Conservation (phyloP, 2,329 filamentous ascomycete genomes). For the Zasmidium angulare region DNA sequence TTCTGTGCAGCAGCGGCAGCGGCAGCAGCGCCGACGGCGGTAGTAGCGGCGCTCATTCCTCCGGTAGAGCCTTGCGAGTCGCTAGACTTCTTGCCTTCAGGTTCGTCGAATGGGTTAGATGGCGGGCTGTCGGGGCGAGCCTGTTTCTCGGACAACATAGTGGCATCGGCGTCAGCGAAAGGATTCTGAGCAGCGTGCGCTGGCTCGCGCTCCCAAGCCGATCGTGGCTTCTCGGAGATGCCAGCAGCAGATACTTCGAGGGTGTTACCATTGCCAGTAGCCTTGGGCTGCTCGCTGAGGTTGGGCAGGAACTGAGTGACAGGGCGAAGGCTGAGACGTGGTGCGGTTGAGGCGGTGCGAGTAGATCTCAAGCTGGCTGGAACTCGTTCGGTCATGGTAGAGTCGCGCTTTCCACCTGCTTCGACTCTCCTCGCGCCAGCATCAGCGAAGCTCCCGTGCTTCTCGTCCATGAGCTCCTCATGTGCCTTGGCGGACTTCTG, state of each 20-base stretch:
- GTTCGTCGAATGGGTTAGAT: conserved; percentile 33
- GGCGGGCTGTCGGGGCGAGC: conserved; percentile 24
- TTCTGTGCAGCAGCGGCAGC: conserved; percentile 8
- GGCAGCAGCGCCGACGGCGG: conserved; percentile 8
- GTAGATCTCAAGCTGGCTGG: conserved; percentile 42
- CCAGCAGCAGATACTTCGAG: conserved; percentile 30
- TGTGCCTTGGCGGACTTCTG: conserved; percentile 62
- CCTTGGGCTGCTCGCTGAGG: conserved; percentile 48
- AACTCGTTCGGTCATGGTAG: conserved; percentile 30
- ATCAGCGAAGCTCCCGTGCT: conserved; percentile 27
- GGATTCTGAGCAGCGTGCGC: conserved; percentile 32
- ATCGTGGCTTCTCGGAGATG: conserved; percentile 29
- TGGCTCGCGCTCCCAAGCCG: conserved; percentile 42
- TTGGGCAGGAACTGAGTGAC: conserved; percentile 80
- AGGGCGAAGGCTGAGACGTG: conserved; percentile 81
- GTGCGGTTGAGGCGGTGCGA: conserved; percentile 59
- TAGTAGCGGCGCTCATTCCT: not conserved
- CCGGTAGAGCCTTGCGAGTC: conserved; percentile 11
- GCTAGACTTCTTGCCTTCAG: conserved; percentile 19
- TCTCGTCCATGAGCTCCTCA: conserved; percentile 43
- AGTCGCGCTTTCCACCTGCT: conserved; percentile 21
- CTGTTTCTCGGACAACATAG: conserved; percentile 27
- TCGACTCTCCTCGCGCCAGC: conserved; percentile 19
- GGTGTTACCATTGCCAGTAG: conserved; percentile 37
- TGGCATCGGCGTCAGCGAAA: conserved; percentile 40